Conservation (phyloP, 2,329 filamentous ascomycete species). For the Parafenestella ontariensis region DNA sequence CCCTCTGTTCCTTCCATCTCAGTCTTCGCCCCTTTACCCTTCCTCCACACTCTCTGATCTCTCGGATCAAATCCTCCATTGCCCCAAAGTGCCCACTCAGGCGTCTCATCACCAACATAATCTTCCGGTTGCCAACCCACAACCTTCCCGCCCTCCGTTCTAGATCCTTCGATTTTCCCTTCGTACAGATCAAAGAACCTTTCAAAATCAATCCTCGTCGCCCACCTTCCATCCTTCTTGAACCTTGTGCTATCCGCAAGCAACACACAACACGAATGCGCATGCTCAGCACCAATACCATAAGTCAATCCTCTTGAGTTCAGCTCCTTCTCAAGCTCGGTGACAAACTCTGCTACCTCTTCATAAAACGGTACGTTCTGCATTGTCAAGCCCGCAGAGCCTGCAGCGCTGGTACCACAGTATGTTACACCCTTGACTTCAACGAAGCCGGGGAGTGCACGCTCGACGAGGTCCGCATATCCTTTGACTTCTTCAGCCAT, state of each 20-base stretch:
- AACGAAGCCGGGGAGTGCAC: constrained; percentile 87
- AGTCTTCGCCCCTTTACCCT: constrained; percentile 68
- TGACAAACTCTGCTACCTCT: constrained; percentile 84
- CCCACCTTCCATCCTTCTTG: constrained; percentile 78
- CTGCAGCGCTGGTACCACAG: constrained; percentile 87
- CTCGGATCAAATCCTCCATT: constrained; percentile 93
- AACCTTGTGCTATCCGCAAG: constrained; percentile 81
- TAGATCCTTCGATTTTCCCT: constrained; percentile 50
- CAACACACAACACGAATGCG: constrained; percentile 91
- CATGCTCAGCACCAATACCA: constrained; percentile 93
- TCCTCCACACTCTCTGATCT: constrained; percentile 85
- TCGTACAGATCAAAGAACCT: constrained; percentile 87
- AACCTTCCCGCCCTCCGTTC: constrained; percentile 53
- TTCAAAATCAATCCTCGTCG: constrained; percentile 89
- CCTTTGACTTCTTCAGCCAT: constrained; percentile 90
- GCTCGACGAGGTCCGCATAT: constrained; percentile 87
- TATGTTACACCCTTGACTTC: constrained; percentile 98
- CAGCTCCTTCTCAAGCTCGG: constrained; percentile 74
- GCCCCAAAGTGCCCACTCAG: constrained; percentile 95
- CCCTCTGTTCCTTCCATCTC: constrained; percentile 14
- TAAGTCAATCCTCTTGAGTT: constrained; percentile 76
- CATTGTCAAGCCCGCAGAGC: constrained; percentile 90
- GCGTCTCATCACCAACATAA: constrained; percentile 83
- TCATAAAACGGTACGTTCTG: constrained; percentile 96
- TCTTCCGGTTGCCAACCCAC: constrained; percentile 84